Evolutionary conservation across 495 filamentous ascomycete genomes (phyloP).

Genomic region (Penicillium paxilli): DNA sequence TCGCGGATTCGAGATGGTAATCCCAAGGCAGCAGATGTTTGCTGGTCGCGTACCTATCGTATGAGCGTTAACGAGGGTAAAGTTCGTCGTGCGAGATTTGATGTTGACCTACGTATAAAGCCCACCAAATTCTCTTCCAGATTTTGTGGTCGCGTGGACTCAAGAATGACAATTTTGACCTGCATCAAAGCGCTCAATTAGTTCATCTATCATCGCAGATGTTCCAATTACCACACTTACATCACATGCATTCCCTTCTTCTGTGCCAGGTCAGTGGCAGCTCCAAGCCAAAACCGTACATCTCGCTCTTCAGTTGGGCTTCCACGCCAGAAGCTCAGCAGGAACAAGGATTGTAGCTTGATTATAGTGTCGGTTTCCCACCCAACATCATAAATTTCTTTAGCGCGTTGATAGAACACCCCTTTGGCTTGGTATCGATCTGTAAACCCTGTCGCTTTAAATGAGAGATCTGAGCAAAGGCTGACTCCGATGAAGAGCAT

Average conservation of each 20-base stretch:
- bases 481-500: slow-evolving; percentile 48
- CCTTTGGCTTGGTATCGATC: slow-evolving; percentile 41
- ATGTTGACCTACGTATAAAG: slow-evolving; percentile 38
- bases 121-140: slow-evolving; percentile 51
- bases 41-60: slow-evolving; percentile 38
- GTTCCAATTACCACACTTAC: slow-evolving; percentile 19
- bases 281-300: slow-evolving; percentile 43
- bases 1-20: slow-evolving; percentile 44
- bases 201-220: background rate
- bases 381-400: slow-evolving; percentile 45
- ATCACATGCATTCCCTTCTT: slow-evolving; percentile 49
- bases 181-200: too few species aligned
- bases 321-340: slow-evolving; percentile 47
- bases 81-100: background rate
- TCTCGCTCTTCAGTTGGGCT: slow-evolving; percentile 42
- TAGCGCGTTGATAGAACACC: slow-evolving; percentile 40
- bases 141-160: slow-evolving; percentile 31
- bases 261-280: slow-evolving; percentile 41
- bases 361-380: slow-evolving; percentile 40
- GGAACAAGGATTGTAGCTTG: slow-evolving; percentile 41
- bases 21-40: slow-evolving; percentile 40
- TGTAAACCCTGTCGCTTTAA: slow-evolving; percentile 29
- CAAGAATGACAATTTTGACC: slow-evolving; percentile 39
- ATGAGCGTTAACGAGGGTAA: background rate
- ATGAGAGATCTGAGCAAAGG: slow-evolving; percentile 34